phyloP scores from a whole-genome alignment of 78 protist genomes.

The Dictyostelium brefeldianum region DNA sequence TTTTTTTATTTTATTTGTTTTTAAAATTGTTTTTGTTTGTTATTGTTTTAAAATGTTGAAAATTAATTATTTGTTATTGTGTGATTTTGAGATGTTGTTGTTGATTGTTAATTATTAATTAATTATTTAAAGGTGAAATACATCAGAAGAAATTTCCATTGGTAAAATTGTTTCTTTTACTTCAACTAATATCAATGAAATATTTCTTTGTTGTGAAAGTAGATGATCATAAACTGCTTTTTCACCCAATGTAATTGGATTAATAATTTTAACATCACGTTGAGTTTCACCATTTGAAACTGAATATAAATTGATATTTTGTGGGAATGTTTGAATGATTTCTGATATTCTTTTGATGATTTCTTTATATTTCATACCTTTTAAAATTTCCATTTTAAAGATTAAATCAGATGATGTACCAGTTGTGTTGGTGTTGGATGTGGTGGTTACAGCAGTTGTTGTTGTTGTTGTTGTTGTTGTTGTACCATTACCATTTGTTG shows the following conservation, averaged over 20 bases:
- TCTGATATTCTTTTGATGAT: conserved; percentile 56
- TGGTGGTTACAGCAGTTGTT: too few species aligned
- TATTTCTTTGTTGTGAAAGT: conserved; percentile 44
- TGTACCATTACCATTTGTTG: too few species aligned
- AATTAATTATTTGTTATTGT: neutral
- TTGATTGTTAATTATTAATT: too few species aligned
- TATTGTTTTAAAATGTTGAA: neutral
- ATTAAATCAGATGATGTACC: neutral
- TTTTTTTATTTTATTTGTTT: too few species aligned
- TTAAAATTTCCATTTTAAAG: conserved; percentile 46
- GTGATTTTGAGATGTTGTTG: neutral
- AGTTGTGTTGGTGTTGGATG: too few species aligned
- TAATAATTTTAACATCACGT: conserved; percentile 4
- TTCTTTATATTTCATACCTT: conserved; percentile 61
- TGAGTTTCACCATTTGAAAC: conserved; percentile 12
- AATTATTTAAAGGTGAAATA: conserved; percentile 28
- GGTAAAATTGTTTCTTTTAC: conserved; percentile 75
- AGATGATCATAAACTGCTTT: conserved; percentile 44
- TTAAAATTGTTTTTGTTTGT: too few species aligned
- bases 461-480: too few species aligned
- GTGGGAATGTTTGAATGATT: conserved; percentile 73
- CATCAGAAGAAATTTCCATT: conserved; percentile 27
- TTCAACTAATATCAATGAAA: conserved; percentile 39
- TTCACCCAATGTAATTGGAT: conserved; percentile 27
- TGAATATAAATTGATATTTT: conserved; percentile 71